Evolutionary conservation across 768 basidiomycete species (phyloP).

Genomic region (Lentinula raphanica): DNA sequence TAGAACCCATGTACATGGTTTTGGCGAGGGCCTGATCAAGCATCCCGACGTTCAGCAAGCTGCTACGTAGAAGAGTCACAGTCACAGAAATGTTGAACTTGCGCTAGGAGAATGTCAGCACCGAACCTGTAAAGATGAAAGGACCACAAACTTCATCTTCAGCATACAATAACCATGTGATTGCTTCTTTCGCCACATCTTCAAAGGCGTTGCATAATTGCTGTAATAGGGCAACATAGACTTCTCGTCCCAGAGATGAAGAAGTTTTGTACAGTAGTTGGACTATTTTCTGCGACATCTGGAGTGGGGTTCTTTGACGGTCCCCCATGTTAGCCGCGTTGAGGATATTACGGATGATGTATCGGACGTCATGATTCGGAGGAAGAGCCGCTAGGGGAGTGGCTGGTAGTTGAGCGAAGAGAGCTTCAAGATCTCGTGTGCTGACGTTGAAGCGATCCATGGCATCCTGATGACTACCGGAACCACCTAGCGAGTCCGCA

Average conservation of each 20-base stretch:
- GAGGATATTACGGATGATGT: slow-evolving; percentile 78
- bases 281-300: slow-evolving; percentile 95
- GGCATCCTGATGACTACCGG: slow-evolving; percentile 65
- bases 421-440: slow-evolving; percentile 71
- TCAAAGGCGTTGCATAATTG: slow-evolving; percentile 85
- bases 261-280: slow-evolving; percentile 90
- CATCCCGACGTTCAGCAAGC: slow-evolving; percentile 68
- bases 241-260: slow-evolving; percentile 82
- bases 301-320: slow-evolving; percentile 79
- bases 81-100: slow-evolving; percentile 96
- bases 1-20: slow-evolving; percentile 45
- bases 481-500: slow-evolving; percentile 44
- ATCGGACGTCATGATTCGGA: slow-evolving; percentile 81
- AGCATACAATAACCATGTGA: slow-evolving; percentile 92
- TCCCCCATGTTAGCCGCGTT: slow-evolving; percentile 75
- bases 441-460: slow-evolving; percentile 83
- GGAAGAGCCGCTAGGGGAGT: slow-evolving; percentile 68
- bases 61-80: slow-evolving; percentile 78
- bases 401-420: slow-evolving; percentile 69
- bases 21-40: slow-evolving; percentile 92
- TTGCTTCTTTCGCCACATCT: slow-evolving; percentile 94
- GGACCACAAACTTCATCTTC: slow-evolving; percentile 78
- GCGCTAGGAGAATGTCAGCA: slow-evolving; percentile 46
- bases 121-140: slow-evolving; percentile 1
- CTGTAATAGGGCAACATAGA: slow-evolving; percentile 86